Base-by-base conservation (phyloP, 2,329 filamentous ascomycete species). In the Epichloe baconii region DNA sequence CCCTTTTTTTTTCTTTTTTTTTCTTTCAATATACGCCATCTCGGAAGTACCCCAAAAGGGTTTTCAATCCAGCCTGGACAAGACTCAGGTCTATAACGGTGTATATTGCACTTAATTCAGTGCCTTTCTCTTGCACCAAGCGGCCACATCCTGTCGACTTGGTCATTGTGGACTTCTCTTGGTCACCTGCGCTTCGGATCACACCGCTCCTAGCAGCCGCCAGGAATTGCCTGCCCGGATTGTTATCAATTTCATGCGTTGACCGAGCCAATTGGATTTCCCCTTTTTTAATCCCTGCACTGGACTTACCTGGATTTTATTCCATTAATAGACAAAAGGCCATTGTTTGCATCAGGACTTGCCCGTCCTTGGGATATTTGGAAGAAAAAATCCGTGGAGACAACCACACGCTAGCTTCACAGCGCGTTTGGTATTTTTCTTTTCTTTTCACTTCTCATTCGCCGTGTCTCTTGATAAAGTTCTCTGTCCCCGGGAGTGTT, bases 61-160 rank as follows among this genome's bases (percentile, higher is more conserved):
- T 42, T 17, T 37, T 38, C 42, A 10, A 31, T 31, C 10, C 31
- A 50, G 37, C 48, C 48, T 35, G 45, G 49, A 49, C 8, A 42
- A 31, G 15, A 48, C 38, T 37, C 40, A 53, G 52, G 44, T 46
- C 42, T 52, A 40, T 48, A 49, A 44, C 38, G 48, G 35, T 43
- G n/a, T 49, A 6, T 37, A 17, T 40, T 48, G 52, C 52, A 53
- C 52, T 51, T 51, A 38, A 51, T 53, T 41, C 46, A 53, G 49
- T 53, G 48, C 44, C 37, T 45, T 36, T 38, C 26, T 48, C 31
- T 48, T 38, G 31, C 37, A n/a, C 48, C 35, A 37, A 47, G 34
- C 40, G 44, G 40, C 44, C 44, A 36, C 34, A 23, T 17, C 21
- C 43, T 42, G 49, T 48, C 45, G 52, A 53, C 40, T 51, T 48